Conservation (phyloP, 495 filamentous ascomycete species). For the Penicillium roqueforti region DNA sequence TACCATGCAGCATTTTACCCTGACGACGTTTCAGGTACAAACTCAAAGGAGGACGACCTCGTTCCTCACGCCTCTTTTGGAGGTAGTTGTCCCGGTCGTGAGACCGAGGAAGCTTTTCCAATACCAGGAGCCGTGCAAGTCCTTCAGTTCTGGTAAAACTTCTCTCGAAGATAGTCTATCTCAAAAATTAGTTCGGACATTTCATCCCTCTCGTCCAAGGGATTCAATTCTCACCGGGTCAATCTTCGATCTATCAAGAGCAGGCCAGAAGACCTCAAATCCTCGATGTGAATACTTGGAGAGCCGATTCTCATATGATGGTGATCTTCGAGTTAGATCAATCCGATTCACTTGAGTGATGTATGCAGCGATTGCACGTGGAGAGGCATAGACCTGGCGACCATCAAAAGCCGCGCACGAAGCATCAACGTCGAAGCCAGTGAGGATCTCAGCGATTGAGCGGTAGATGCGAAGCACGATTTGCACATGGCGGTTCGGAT, state of each 20-base stretch:
- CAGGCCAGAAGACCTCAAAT: slow-evolving; percentile 75
- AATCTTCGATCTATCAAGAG: slow-evolving; percentile 64
- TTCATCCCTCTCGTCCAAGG: no score
- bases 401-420: slow-evolving; percentile 77
- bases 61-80: slow-evolving; percentile 60
- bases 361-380: slow-evolving; percentile 66
- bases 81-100: slow-evolving; percentile 62
- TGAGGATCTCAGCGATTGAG: slow-evolving; percentile 73
- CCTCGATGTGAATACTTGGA: slow-evolving; percentile 81
- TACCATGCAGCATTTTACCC: slow-evolving; percentile 38
- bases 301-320: slow-evolving; percentile 82
- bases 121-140: slow-evolving; percentile 72
- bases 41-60: slow-evolving; percentile 53
- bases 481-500: slow-evolving; percentile 75
- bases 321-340: slow-evolving; percentile 72
- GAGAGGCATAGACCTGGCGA: slow-evolving; percentile 66
- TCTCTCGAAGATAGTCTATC: slow-evolving; percentile 72
- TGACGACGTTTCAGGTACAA: slow-evolving; percentile 16
- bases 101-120: slow-evolving; percentile 67
- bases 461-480: slow-evolving; percentile 83
- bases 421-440: slow-evolving; percentile 82
- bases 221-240: slow-evolving; percentile 50
- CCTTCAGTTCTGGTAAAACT: slow-evolving; percentile 69
- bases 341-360: slow-evolving; percentile 77
- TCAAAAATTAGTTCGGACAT: neutral